Base-by-base conservation (phyloP, 2,329 filamentous ascomycete species). In the Alternaria brassicae region DNA sequence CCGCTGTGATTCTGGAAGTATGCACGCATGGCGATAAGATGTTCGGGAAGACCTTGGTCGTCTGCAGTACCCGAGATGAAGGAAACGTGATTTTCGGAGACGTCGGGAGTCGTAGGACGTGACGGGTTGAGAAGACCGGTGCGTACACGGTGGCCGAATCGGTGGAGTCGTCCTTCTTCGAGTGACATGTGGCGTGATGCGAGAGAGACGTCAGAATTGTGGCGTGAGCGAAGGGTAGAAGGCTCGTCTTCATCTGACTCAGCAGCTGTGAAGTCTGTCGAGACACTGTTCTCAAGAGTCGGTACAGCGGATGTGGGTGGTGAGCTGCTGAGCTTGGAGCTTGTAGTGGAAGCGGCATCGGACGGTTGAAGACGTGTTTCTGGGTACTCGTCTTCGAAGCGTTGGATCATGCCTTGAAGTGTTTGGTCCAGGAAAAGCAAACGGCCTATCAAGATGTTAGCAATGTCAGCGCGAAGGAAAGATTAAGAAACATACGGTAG, bases 341-440 rank as follows among this genome's bases (percentile, higher is more conserved):
- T 77, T 42, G 70, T 63, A 0, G 65, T 65, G 3, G 75, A 78
- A 7, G 64, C 65, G 8, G 63, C 58, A 13, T 77, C 72, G 27
- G 67, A 66, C 17, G 74, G 70, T 15, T 73, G 67, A 40, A 87
- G 82, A 34, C 92, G 88, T 0, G 91, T 96, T 73, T 98, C 94
- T 0, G 95, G 95, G 71, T 93, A 98, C 77, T 98, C 94, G 74
- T 96, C 91, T 77, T 98, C 95, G 74, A 98, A 99, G 27, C 95
- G 90, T 74, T 92, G 89, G 72, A 98, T 98, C 80, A 98, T 97
- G 66, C 90, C 89, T 71, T 93, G 86, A 9, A 99, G 84, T 0
- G 95, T 98, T 61, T 90, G 84, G 71, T 97, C 93, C 28, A 99
- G 86, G 85, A 97, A 97, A 41, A 90, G 83, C 19, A 98, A 85